Evolutionary conservation across 1,284 basidiomycete species (phyloP).

Genomic region (Apiotrichum akiyoshidainum): DNA sequence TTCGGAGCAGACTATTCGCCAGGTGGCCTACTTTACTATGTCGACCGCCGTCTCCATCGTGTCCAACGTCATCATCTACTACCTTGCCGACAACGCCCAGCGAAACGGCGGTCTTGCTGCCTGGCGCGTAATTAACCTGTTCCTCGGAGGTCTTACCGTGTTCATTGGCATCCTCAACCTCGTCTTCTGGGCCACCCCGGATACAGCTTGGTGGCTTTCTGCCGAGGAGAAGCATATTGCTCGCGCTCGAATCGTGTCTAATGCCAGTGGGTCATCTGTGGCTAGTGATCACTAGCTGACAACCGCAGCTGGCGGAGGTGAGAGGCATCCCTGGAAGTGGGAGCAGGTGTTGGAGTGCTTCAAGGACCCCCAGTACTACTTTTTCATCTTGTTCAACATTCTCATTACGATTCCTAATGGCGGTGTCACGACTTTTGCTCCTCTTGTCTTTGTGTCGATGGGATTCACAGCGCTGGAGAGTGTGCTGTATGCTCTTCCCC

Average conservation of each 20-base stretch:
- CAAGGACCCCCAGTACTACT: slow-evolving; percentile 30
- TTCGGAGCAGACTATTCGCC: no score
- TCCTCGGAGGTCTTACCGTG: slow-evolving; percentile 27
- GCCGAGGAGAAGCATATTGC: slow-evolving; percentile 24
- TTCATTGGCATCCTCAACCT: slow-evolving; percentile 14
- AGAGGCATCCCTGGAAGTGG: slow-evolving; percentile 31
- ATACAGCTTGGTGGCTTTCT: slow-evolving; percentile 23
- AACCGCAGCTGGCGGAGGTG: slow-evolving; percentile 5
- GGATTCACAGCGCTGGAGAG: no score
- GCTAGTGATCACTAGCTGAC: background rate
- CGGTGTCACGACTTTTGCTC: no score
- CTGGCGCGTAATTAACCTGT: slow-evolving; percentile 30
- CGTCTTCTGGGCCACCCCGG: slow-evolving; percentile 23
- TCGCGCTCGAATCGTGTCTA: slow-evolving; percentile 22
- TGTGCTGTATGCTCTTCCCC: background rate
- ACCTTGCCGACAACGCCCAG: slow-evolving; percentile 19
- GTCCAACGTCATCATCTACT: slow-evolving; percentile 15
- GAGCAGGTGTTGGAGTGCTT: slow-evolving; percentile 31
- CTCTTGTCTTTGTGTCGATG: no score
- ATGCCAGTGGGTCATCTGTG: background rate
- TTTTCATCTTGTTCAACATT: slow-evolving; percentile 6
- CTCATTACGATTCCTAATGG: background rate
- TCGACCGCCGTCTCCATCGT: background rate
- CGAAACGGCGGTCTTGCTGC: slow-evolving; percentile 18
- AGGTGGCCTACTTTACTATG: no score